Percentiles rank a stretch among this genome's conserved stretches.
Conservation (phyloP, 495 filamentous ascomycete species). For the Lepidopterella palustris region DNA sequence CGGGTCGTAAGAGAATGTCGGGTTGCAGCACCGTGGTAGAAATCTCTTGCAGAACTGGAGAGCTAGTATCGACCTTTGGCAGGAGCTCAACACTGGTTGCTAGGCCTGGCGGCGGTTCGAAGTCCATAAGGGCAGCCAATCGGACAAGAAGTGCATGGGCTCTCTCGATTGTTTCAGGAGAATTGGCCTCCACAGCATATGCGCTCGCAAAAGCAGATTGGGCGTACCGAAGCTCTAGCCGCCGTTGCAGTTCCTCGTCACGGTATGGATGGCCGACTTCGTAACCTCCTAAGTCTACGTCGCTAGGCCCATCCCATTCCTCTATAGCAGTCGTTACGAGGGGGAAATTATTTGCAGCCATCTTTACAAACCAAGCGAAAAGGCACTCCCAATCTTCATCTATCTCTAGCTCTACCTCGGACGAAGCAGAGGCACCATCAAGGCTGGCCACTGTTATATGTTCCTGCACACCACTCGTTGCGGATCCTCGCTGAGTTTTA, state of each 20-base stretch:
- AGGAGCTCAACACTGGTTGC: constrained; percentile 27
- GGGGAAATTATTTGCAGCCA: constrained; percentile 44
- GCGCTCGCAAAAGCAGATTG: constrained; percentile 66
- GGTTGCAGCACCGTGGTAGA: constrained; percentile 45
- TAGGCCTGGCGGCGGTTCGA: constrained; percentile 47
- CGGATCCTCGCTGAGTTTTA: constrained; percentile 2
- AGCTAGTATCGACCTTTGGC: constrained; percentile 25
- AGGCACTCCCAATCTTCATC: constrained; percentile 65
- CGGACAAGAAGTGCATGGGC: constrained; percentile 57
- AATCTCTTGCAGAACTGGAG: constrained; percentile 38
- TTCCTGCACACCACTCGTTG: background rate
- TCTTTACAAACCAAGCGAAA: constrained; percentile 72
- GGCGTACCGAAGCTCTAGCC: constrained; percentile 58
- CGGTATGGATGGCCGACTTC: constrained; percentile 42
- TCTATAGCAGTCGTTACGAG: constrained; percentile 54
- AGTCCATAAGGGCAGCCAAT: constrained; percentile 53
- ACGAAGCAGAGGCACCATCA: background rate
- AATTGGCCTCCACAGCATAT: constrained; percentile 59
- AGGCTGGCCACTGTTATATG: background rate
- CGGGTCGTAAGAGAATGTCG: constrained; percentile 51
- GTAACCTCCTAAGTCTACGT: constrained; percentile 73
- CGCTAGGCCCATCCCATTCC: constrained; percentile 74
- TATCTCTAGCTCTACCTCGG: constrained; percentile 17
- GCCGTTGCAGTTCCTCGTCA: constrained; percentile 46
- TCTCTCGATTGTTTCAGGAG: constrained; percentile 51